Percentiles rank a stretch among this genome's conserved stretches.
Conservation (phyloP, 2,329 filamentous ascomycete genomes). For the Aspergillus pseudotamarii region DNA sequence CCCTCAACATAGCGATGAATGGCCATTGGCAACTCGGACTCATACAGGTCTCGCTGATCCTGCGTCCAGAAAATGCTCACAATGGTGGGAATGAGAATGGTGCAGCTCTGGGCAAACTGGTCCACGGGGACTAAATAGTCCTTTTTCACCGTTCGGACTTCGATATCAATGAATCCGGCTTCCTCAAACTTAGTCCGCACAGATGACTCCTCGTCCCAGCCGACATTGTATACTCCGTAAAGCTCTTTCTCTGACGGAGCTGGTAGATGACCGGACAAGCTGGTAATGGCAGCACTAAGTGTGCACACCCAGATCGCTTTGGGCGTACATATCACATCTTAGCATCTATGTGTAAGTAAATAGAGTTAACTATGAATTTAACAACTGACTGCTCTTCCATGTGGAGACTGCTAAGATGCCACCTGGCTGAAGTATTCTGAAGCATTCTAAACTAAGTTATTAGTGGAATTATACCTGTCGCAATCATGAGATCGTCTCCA, state of each 20-base stretch:
- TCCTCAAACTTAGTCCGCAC: conserved; percentile 25
- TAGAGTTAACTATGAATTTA: not conserved
- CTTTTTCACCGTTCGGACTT: conserved; percentile 22
- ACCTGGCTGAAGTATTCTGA: conserved; percentile 38
- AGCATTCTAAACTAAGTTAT: conserved; percentile 27
- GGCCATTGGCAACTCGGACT: conserved; percentile 23
- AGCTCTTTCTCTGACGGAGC: conserved; percentile 29
- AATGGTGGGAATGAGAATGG: conserved; percentile 18
- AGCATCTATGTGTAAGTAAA: not conserved
- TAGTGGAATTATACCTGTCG: too few relatives aligned
- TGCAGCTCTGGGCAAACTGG: conserved; percentile 22
- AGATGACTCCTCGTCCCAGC: conserved; percentile 29
- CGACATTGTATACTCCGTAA: conserved; percentile 16
- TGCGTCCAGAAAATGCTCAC: conserved; percentile 32
- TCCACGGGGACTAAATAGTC: conserved; percentile 16
- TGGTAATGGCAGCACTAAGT: conserved; percentile 27
- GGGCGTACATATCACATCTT: not conserved
- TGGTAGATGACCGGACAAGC: conserved; percentile 28
- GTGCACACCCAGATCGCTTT: conserved; percentile 32
- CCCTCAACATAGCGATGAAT: conserved; percentile 29
- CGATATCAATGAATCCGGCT: conserved; percentile 28
- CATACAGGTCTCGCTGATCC: conserved; percentile 27
- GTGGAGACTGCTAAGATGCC: conserved; percentile 38
- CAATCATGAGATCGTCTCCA: too few relatives aligned
- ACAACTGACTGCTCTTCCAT: conserved; percentile 37